phyloP scores from a whole-genome alignment of 2,329 filamentous ascomycete genomes.

The Colletotrichum costaricense region DNA sequence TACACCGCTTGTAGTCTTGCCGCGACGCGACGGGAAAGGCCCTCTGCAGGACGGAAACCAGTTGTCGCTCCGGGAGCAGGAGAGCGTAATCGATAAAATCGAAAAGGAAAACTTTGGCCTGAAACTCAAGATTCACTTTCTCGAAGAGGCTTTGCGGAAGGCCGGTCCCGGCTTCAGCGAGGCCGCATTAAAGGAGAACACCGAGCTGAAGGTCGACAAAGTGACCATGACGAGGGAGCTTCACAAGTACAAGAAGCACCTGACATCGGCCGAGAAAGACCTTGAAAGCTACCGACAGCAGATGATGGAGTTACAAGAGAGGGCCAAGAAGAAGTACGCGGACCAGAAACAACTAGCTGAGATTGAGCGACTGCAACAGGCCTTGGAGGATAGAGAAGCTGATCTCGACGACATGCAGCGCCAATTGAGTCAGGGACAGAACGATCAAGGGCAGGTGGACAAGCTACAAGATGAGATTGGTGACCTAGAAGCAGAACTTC shows the following conservation, averaged over 20 bases:
- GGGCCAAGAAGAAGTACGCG: conserved; percentile 79
- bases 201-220: conserved; percentile 93
- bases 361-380: conserved; percentile 66
- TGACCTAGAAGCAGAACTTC: conserved; percentile 80
- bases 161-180: conserved; percentile 91
- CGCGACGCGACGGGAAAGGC: conserved; percentile 72
- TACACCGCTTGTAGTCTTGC: conserved; percentile 81
- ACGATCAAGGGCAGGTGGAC: conserved; percentile 69
- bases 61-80: conserved; percentile 91
- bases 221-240: conserved; percentile 91
- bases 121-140: conserved; percentile 96
- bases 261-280: conserved; percentile 85
- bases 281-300: conserved; percentile 86
- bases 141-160: conserved; percentile 90
- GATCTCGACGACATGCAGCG: conserved; percentile 71
- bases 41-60: conserved; percentile 88
- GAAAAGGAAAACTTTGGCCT: conserved; percentile 98
- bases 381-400: conserved; percentile 68
- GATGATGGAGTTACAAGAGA: conserved; percentile 84
- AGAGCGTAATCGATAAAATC: conserved; percentile 93
- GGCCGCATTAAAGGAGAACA: conserved; percentile 91
- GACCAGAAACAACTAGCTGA: conserved; percentile 76
- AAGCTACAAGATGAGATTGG: conserved; percentile 79
- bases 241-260: conserved; percentile 84
- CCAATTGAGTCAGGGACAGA: conserved; percentile 67